Evolutionary conservation across 495 filamentous ascomycete genomes (phyloP), one percentile per base, ranked within the genome.

Genomic region (Talaromyces nanjingensis): DNA sequence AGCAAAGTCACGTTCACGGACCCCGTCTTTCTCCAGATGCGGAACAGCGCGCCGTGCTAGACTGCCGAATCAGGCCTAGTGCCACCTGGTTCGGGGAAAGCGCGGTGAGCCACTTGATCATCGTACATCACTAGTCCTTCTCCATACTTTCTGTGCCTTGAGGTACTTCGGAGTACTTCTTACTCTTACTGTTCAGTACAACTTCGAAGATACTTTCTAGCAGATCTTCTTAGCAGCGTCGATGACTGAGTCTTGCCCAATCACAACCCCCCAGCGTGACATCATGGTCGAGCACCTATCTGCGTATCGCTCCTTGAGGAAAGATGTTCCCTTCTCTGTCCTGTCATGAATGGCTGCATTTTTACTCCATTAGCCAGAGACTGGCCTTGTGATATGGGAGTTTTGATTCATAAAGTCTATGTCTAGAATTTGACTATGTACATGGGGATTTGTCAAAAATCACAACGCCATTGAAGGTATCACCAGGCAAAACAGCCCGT

Each of bases 1-100:
- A 29, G 22, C 25, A 33, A 59, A 33, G 56, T 59, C 18, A 59
- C 56, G 56, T 59, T 59, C 56, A 2, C 56, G 14, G 56, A 59
- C 56, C 56, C 27, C 31, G 14, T 1, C 31, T 37, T 59, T 18
- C 31, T 37, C 56, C 56, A 59, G 56, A 59, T 59, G 14, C 16
- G 24, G 56, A 59, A 59, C 31, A 37, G 56, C 31, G 27, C 16
- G 31, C 20, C 56, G 27, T 20, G 29, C 24, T 59, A 37, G 8
- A 22, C 7, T 22, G 31, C 56, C 31, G 31, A 31, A 59, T 34
- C 2, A 18, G 31, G 56, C 37, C 56, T 59, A 59, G 56, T 29
- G n/a, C 8, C 16, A 0, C 14, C 22, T 16, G n/a, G 27, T 22
- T 56, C 22, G 12, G 53, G 22, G 22, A 56, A 56, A 29, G 53